Evolutionary conservation across 306 rosid genomes (phyloP).

Genomic region (Casuarina glauca): DNA sequence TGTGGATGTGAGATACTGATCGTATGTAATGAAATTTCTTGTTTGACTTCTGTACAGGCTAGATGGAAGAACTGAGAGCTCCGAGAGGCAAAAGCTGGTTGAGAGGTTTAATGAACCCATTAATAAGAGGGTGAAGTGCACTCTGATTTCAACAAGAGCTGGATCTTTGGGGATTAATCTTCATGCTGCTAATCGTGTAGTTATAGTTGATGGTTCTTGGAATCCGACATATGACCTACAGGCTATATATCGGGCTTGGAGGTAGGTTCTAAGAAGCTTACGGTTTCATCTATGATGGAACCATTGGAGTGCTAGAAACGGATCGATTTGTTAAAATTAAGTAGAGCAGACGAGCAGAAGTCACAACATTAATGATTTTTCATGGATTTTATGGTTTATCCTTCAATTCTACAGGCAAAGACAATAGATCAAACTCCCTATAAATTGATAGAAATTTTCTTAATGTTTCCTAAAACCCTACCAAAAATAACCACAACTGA

Average conservation of each 20-base stretch:
- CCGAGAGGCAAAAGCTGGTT: constrained; percentile 91
- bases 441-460: background rate
- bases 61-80: constrained; percentile 97
- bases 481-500: background rate
- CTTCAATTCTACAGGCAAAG: background rate
- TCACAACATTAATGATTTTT: background rate
- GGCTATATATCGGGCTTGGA: constrained; percentile 98
- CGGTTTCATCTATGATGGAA: background rate
- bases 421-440: background rate
- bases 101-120: constrained; percentile 85
- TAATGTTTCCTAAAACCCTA: background rate
- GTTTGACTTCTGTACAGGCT: constrained; percentile 50
- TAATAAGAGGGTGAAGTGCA: constrained; percentile 87
- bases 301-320: constrained; percentile 1
- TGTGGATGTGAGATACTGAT: background rate
- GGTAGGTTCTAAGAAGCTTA: constrained; percentile 46
- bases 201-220: constrained; percentile 99
- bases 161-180: constrained; percentile 97
- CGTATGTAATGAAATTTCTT: constrained; percentile 10
- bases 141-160: constrained; percentile 92
- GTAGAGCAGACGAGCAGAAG: background rate
- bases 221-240: constrained; percentile 97
- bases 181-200: constrained; percentile 95
- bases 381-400: background rate
- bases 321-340: background rate